Percentiles rank a stretch among this genome's conserved stretches.
These are phyloP conservation scores for Gymnopilus junonius DNA, from an alignment of 768 basidiomycete species.

Conservation along the genomic window DNA sequence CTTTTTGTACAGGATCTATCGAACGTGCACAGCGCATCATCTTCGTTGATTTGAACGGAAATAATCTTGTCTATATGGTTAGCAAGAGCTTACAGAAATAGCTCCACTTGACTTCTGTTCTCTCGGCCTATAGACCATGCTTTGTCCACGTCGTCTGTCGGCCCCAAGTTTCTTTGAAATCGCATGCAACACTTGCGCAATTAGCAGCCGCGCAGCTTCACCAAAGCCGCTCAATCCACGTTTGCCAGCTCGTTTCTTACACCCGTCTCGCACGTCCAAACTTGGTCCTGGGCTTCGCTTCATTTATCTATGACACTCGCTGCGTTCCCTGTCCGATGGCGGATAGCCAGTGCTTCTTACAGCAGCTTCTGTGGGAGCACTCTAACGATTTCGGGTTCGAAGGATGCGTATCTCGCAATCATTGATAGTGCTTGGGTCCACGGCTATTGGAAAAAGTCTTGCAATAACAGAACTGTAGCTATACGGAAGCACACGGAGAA, in stretches of 20 bases:
- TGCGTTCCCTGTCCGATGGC: background rate
- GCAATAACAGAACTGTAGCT: background rate
- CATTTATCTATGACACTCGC: background rate
- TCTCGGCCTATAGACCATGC: background rate
- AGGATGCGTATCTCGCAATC: background rate
- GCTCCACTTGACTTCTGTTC: background rate
- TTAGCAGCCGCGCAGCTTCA: background rate
- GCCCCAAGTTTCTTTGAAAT: background rate
- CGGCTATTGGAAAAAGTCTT: background rate
- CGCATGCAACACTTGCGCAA: background rate
- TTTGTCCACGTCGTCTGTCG: background rate
- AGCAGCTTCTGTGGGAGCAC: background rate
- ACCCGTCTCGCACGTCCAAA: background rate
- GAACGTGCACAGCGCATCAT: background rate
- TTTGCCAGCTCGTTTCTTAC: conserved; percentile 8
- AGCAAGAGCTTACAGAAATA: background rate
- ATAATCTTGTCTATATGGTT: background rate
- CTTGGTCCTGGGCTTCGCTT: background rate
- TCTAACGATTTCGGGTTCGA: background rate
- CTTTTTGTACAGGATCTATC: background rate
- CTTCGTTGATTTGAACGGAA: background rate
- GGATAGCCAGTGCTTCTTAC: background rate
- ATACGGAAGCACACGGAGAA: background rate
- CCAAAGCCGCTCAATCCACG: conserved; percentile 15
- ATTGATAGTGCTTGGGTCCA: background rate